Conservation (phyloP, 352 stramenopile species). For the Pythium brassicae region DNA sequence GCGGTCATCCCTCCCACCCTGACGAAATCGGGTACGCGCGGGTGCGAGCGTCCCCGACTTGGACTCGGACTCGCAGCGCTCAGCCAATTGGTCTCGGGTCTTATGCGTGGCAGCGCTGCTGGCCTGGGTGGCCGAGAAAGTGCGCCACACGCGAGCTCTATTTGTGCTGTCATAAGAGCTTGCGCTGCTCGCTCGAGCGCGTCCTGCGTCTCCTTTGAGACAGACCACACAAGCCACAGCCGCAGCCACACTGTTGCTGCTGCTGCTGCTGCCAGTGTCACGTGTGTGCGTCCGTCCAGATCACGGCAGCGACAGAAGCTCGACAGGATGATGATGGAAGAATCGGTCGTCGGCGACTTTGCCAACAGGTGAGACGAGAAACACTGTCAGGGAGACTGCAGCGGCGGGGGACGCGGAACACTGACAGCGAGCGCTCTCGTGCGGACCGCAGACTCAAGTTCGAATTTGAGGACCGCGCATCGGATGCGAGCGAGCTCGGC, state of each 20-base stretch:
- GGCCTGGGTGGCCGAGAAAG: slow-evolving; percentile 1
- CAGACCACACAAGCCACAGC: background rate
- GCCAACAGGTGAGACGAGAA: slow-evolving; percentile 33
- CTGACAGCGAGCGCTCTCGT: background rate
- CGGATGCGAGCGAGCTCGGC: slow-evolving; percentile 42
- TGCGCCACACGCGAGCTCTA: background rate
- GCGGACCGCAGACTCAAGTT: slow-evolving; percentile 28
- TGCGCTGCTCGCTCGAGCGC: background rate
- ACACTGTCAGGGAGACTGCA: background rate
- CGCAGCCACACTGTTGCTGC: background rate
- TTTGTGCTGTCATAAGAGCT: slow-evolving; percentile 4
- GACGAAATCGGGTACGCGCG: background rate
- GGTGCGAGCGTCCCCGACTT: background rate
- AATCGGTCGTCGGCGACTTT: slow-evolving; percentile 52
- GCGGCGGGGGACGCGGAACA: background rate
- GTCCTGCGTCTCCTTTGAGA: slow-evolving; percentile 1
- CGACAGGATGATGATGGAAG: slow-evolving; percentile 37
- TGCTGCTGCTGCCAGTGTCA: no score
- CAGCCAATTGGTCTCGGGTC: no score
- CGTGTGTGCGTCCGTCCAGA: background rate
- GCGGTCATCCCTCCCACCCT: background rate
- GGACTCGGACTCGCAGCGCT: no score
- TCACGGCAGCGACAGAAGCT: background rate
- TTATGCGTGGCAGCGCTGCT: background rate
- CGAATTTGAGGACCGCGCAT: slow-evolving; percentile 66